Evolutionary conservation across 2,329 filamentous ascomycete genomes (phyloP).

Genomic region (Ilyonectria robusta): DNA sequence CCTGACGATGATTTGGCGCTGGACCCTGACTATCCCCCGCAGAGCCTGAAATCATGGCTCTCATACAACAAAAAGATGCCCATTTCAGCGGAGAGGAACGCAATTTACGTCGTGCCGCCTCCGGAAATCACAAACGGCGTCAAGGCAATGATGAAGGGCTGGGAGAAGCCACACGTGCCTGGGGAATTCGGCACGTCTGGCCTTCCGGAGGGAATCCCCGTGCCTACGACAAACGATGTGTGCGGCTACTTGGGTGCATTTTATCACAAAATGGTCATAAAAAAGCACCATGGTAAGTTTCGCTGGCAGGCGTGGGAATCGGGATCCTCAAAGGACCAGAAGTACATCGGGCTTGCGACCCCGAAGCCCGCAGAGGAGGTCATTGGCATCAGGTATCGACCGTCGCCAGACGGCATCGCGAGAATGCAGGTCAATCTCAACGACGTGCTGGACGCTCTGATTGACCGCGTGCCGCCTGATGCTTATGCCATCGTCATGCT

Average conservation of each 20-base stretch:
- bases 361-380: constrained; percentile 47
- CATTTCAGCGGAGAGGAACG: constrained; percentile 60
- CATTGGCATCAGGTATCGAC: constrained; percentile 66
- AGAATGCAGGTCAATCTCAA: constrained; percentile 69
- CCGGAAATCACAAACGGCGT: constrained; percentile 58
- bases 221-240: constrained; percentile 50
- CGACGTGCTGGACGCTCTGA: constrained; percentile 72
- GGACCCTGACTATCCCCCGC: constrained; percentile 65
- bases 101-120: constrained; percentile 67
- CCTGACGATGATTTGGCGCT: constrained; percentile 71
- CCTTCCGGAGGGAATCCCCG: constrained; percentile 26
- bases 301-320: constrained; percentile 65
- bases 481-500: constrained; percentile 72
- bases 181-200: background rate
- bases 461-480: constrained; percentile 67
- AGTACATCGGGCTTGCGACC: constrained; percentile 62
- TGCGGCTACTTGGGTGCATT: constrained; percentile 59
- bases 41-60: constrained; percentile 68
- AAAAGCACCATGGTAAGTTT: constrained; percentile 56
- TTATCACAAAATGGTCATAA: constrained; percentile 69
- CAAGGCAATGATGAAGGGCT: constrained; percentile 55
- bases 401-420: constrained; percentile 63
- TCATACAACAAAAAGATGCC: constrained; percentile 62
- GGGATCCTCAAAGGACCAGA: constrained; percentile 34
- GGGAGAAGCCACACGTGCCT: constrained; percentile 53